phyloP scores from a whole-genome alignment of 164 flowering plant species.

The Tetracentron sinense region DNA sequence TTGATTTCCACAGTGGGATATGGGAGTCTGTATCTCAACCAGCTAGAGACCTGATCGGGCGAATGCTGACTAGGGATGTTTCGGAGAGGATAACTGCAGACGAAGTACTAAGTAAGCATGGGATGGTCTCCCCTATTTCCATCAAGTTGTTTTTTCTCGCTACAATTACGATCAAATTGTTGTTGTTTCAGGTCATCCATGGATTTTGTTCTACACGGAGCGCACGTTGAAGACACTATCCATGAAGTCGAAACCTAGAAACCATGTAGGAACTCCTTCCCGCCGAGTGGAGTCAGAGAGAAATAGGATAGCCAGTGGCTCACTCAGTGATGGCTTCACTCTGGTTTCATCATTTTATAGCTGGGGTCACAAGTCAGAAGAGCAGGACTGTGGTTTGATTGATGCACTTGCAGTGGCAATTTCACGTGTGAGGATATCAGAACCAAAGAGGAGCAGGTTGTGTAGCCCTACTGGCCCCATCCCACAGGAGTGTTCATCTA shows the following conservation, averaged over 20 bases:
- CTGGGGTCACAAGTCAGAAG: conserved; percentile 34
- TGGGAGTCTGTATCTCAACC: conserved; percentile 87
- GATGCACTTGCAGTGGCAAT: conserved; percentile 87
- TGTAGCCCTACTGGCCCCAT: conserved; percentile 61
- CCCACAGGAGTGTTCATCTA: conserved; percentile 74
- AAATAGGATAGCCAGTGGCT: conserved; percentile 8
- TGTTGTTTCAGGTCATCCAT: conserved; percentile 76
- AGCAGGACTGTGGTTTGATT: conserved; percentile 52
- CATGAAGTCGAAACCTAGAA: conserved; percentile 46
- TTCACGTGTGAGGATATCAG: conserved; percentile 75
- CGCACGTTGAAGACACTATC: conserved; percentile 46
- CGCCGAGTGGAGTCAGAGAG: conserved; percentile 17
- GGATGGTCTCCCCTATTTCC: background rate
- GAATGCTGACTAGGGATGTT: conserved; percentile 81
- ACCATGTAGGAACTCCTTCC: conserved; percentile 21
- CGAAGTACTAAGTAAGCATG: conserved; percentile 77
- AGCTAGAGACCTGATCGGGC: conserved; percentile 73
- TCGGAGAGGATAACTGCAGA: conserved; percentile 79
- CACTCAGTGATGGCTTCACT: conserved; percentile 13
- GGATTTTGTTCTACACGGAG: conserved; percentile 82
- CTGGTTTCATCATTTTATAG: conserved; percentile 18
- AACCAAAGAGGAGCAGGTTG: conserved; percentile 78
- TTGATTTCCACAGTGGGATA: conserved; percentile 63
- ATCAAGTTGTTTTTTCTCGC: background rate
- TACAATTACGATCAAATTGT: background rate